Conservation (phyloP, 768 basidiomycete genomes). For the Tricholoma sp. region DNA sequence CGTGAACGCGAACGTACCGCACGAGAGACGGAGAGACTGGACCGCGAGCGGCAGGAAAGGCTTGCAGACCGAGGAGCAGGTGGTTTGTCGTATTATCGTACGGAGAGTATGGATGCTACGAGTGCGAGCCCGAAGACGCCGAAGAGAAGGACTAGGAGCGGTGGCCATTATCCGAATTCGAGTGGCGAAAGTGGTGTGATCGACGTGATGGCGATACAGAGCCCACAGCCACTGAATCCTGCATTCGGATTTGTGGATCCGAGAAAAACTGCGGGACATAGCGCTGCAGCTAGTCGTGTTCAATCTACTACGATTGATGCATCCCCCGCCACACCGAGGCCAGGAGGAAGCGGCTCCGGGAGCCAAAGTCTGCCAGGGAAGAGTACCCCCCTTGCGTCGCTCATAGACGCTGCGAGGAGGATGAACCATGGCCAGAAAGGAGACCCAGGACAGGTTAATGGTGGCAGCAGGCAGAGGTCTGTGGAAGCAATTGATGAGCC, state of each 20-base stretch:
- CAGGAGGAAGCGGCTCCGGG: conserved; percentile 1
- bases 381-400: conserved; percentile 47
- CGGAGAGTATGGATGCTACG: conserved; percentile 7
- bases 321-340: conserved; percentile 15
- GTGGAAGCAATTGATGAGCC: conserved; percentile 23
- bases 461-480: conserved; percentile 22
- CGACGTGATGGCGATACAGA: conserved; percentile 8
- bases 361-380: conserved; percentile 10
- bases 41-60: conserved; percentile 25
- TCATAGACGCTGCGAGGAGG: conserved; percentile 53
- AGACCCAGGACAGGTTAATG: conserved; percentile 17
- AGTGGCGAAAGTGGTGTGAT: neutral
- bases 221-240: conserved; percentile 20
- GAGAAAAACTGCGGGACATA: neutral
- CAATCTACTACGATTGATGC: neutral
- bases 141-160: conserved; percentile 4
- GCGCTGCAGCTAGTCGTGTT: neutral
- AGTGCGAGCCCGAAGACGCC: conserved; percentile 15
- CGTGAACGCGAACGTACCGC: conserved; percentile 23
- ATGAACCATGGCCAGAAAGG: conserved; percentile 36
- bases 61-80: conserved; percentile 14
- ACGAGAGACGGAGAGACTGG: conserved; percentile 25
- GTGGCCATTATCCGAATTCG: conserved; percentile 3
- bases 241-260: conserved; percentile 1
- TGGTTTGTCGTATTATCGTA: conserved; percentile 16